Base-by-base conservation (phyloP, 2,329 filamentous ascomycete genomes). In the Penicillium sp. region DNA sequence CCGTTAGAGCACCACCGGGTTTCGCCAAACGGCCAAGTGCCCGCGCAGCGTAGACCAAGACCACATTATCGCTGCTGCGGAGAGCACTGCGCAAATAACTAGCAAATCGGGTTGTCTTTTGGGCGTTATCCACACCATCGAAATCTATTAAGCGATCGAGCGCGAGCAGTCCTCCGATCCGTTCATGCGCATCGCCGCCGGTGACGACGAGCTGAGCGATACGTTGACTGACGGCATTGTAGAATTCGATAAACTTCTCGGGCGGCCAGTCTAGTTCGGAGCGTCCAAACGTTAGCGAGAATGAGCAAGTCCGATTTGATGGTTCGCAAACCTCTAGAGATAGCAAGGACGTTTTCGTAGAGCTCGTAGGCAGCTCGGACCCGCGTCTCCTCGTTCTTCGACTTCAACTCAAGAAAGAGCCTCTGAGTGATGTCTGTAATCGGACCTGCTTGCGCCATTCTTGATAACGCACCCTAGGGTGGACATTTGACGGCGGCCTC, bases 81-180 rank as follows among this genome's bases (percentile, higher is more conserved):
- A 99, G 84, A 45, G 97, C 90, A 52, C 88, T 91, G 69, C 93
- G 91, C 63, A 99, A 86, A 72, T 94, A 96, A 66, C 92, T 92
- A 50, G 92, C 92, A 74, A 98, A 99, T 59, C 95, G 89, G 31
- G 94, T 96, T 62, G 95, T 97, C 79, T 98, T 98, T 71, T 92
- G 88, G 41, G 92, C 92, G 26, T 91, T 88, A 79, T 99, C 96
- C 70, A 97, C 92, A 62, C 93, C 94, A 71, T 97, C 94, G 75
- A 98, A 97, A 76, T 97, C 93, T 77, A 98, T 94, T 58, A 99
- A 87, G 61, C 90, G 90, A 76, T 97, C 94, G 64, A 99, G 87
- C 63, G 94, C 94, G 71, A 95, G 90, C 65, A 99, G 90, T 56
- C 95, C 96, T 65, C 93, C 95, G 60, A 97, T 88, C 62, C 93